Base-by-base conservation (phyloP, 352 stramenopile genomes). In the Nothophytophthora sp. region DNA sequence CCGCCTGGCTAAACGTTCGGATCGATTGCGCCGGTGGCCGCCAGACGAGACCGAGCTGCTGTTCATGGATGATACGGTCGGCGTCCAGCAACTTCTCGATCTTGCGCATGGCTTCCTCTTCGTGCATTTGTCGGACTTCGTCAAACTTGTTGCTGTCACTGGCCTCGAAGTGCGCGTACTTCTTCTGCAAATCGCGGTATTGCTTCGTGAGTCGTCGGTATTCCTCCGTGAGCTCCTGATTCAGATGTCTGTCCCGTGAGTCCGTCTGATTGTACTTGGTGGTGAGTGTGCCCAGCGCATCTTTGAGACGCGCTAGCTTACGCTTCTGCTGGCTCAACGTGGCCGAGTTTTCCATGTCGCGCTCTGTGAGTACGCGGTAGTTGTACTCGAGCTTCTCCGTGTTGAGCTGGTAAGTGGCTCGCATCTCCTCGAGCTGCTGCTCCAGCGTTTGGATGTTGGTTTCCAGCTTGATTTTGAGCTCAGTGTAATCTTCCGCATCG, bases 351-450 rank as follows among this genome's bases (percentile, higher is more conserved):
- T 98, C 95, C 81, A 96, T 96, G 52, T 98, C 93, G 13, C 91
- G 74, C 51, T 98, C 93, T 0, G 88, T 98, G 9, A 98, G 76
- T 7, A 98, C 91, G 20, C 92, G 78, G 67, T 97, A 98, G 57
- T 98, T 98, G 71, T 98, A 98, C 69, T 98, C 94, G 43, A 98
- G 81, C 59, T 98, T 98, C 53, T 98, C 94, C 8, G 92, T 98
- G 57, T 98, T 98, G 50, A 98, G 85, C 56, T 97, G 88, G 61
- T 98, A 98, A 23, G 91, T 98, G 1, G 92, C 88, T 16, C 91
- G 81, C 88, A 98, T 98, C 39, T 98, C 91, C 62, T 98, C 92
- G 19, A 98, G 81, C 63, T 98, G 93, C 70, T 98, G 91, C 70
- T 98, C 92, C 0, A 98, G 82, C 19, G 90, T 97, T 62, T 98